These are phyloP conservation scores for Rhizopus delemar DNA, from an alignment of 371 early-diverging fungal species.

Conservation along the genomic window DNA sequence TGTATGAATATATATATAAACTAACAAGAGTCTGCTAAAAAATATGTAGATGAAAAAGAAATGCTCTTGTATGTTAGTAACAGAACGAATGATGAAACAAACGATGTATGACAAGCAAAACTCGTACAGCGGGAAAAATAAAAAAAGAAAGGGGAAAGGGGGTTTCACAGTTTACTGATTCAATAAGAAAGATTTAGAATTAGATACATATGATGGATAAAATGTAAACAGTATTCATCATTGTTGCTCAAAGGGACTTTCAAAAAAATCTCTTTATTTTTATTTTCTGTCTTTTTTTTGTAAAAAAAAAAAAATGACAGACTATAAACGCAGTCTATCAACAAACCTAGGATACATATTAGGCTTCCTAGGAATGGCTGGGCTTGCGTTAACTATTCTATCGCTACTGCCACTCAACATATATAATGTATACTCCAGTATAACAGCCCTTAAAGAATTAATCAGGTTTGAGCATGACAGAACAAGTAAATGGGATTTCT, in stretches of 20 bases:
- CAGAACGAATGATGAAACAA: too few relatives aligned
- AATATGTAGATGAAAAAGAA: too few relatives aligned
- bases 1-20: too few relatives aligned
- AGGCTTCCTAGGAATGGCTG: slow-evolving; percentile 30
- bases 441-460: slow-evolving; percentile 10
- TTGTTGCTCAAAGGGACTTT: background rate
- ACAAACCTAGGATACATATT: slow-evolving; percentile 18
- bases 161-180: too few relatives aligned
- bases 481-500: slow-evolving; percentile 8
- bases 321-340: background rate
- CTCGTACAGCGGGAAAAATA: too few relatives aligned
- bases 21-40: too few relatives aligned
- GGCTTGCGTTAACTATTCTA: slow-evolving; percentile 24
- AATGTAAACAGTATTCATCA: background rate
- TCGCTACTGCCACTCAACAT: slow-evolving; percentile 26
- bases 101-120: too few relatives aligned
- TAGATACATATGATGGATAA: too few relatives aligned
- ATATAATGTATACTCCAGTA: slow-evolving; percentile 21
- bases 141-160: too few relatives aligned
- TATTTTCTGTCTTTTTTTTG: background rate
- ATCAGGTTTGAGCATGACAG: slow-evolving; percentile 14
- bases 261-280: slow-evolving; percentile 6
- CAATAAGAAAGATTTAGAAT: too few relatives aligned
- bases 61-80: too few relatives aligned
- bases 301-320: background rate